Evolutionary conservation across 352 stramenopile species (phyloP), one percentile per base, ranked within the genome.

Genomic region (Pythium biforme): DNA sequence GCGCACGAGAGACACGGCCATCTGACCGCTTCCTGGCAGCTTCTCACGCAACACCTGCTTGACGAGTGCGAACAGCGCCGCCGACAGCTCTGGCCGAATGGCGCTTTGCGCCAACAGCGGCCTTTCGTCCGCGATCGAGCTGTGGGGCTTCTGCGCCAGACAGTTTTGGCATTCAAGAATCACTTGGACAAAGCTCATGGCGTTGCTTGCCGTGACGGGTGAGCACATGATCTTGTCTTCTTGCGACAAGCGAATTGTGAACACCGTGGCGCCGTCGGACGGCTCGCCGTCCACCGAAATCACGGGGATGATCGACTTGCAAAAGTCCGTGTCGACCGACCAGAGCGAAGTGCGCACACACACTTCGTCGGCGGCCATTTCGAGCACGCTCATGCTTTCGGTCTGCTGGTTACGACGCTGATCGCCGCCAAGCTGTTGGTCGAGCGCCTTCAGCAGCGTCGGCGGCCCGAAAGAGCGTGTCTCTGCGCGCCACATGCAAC

Each of bases 221-320:
- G 82, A 63, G 37, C 82, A 94, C 11, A 94, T 55, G 41, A 94
- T 86, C 22, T 74, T 73, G 59, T 96, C 87, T 62, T 96, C 87
- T 15, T 84, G 68, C 0, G 85, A 88, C 2, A 95, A 55, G 17
- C 74, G 79, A 5, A 95, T 62, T 20, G 72, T 76, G 62, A 84
- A 90, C 20, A 72, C 72, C 0, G 74, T 62, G 4, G 54, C 26
- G 11, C 37, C 45, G 15, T 64, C 43, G 2, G 55, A 37, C n/a
- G 69, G 19, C 25, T 58, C 33, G 48, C 46, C 62, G 31, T 79
- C 77, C 22, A 92, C 60, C 19, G 81, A 86, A 46, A 90, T 77
- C 20, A 93, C 80, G n/a, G 84, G 84, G 15, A 94, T 47, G 23
- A 90, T 59, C 23, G 66, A 70, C 7, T 55, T 64, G 55, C 75